Conservation (phyloP, 2,329 filamentous ascomycete species). For the Botrytis porri region DNA sequence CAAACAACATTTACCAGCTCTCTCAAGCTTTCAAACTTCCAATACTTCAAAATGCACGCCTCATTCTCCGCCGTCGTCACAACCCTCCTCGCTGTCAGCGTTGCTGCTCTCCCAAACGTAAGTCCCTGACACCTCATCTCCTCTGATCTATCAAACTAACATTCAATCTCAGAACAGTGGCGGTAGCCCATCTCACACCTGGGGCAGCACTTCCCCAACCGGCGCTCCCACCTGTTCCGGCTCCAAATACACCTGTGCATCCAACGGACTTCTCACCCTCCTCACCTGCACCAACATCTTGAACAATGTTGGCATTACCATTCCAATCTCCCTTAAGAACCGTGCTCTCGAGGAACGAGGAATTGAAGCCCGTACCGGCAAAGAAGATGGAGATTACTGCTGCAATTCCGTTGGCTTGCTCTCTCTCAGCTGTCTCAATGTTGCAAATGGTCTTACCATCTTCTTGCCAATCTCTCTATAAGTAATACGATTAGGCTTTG, state of each 20-base stretch:
- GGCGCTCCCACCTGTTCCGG: neutral
- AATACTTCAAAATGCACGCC: constrained; percentile 5
- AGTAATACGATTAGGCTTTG: accelerated
- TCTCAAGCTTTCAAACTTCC: neutral
- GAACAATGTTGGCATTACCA: neutral
- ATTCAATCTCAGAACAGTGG: neutral
- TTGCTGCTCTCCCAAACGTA: neutral
- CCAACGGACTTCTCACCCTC: neutral
- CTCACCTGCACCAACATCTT: constrained; percentile 1
- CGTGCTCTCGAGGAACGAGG: neutral
- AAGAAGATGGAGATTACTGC: neutral
- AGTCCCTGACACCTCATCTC: neutral
- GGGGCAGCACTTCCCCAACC: neutral
- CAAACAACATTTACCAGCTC: neutral
- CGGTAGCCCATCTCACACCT: neutral
- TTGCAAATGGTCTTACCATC: neutral
- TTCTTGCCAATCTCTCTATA: neutral
- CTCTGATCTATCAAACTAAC: neutral
- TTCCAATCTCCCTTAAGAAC: neutral
- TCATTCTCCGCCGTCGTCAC: neutral
- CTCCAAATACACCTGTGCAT: neutral
- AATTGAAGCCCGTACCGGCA: neutral
- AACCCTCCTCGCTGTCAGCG: neutral
- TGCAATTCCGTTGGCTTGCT: neutral
- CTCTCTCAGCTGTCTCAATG: neutral